These are phyloP conservation scores for Passiflora organensis DNA, from an alignment of 345 rosid species.

Conservation along the genomic window DNA sequence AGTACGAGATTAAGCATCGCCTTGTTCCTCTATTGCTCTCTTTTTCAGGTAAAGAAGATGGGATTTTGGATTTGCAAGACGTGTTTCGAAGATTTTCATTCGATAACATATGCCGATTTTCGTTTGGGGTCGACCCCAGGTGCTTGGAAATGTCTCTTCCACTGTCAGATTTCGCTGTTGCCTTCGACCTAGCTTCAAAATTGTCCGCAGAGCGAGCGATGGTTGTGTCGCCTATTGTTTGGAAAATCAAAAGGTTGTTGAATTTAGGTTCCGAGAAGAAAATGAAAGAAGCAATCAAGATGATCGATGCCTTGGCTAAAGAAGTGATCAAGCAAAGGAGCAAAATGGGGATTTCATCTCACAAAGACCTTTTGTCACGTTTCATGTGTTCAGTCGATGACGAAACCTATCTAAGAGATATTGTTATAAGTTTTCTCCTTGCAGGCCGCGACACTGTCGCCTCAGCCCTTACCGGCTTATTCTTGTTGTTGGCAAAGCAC, in stretches of 20 bases:
- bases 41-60: not conserved
- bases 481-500: constrained; percentile 39
- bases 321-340: not conserved
- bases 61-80: constrained; percentile 1
- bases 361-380: constrained; percentile 54
- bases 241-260: not conserved
- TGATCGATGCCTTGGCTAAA: not conserved
- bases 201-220: not conserved
- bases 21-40: constrained; percentile 2
- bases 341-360: not conserved
- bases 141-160: not conserved
- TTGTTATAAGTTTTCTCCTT: constrained; percentile 57
- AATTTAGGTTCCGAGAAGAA: constrained; percentile 1
- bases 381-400: constrained; percentile 46
- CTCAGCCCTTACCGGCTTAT: constrained; percentile 43
- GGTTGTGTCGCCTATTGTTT: not conserved
- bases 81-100: constrained; percentile 1
- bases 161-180: not conserved
- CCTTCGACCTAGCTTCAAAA: not conserved
- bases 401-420: constrained; percentile 48
- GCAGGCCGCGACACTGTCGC: constrained; percentile 64
- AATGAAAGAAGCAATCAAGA: not conserved
- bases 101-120: constrained; percentile 1
- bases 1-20: not conserved
- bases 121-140: not conserved